Evolutionary conservation across 2,329 filamentous ascomycete species (phyloP), one percentile per base, ranked within the genome.

Genomic region (Botryotinia globosa): DNA sequence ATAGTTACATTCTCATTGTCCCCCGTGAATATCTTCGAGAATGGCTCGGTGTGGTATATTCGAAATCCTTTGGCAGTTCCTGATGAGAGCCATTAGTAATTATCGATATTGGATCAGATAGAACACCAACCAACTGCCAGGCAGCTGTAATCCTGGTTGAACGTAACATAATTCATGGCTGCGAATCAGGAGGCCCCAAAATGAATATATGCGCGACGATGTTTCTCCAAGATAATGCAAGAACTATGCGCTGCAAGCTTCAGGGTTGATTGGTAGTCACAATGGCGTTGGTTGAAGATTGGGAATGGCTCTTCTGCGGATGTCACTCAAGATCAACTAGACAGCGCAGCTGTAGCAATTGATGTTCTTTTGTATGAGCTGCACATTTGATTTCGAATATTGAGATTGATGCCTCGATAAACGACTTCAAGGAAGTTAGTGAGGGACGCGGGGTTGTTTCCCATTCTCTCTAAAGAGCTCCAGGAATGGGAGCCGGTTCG

Each of bases 131-230:
- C 95, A 78, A 99, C 94, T 85, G 95, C 95, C 76, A 99, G 87
- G 83, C 95, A 95, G 87, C 93, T 97, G 85, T 97, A 94, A 86
- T 99, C 96, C 86, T 99, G 96, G 84, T 99, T 99, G 84, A 98
- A 99, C 59, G 95, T 98, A 79, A 99, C 94, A 84, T 97, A 99
- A 84, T 99, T 99, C 85, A 98, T 94, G 66, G 90, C 84, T 90
- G 93, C 93, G 74, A 81, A 39, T 72, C 44, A 20, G 37, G 6
- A 71, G 22, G 12, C 34, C 20, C 12, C 2, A 42, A 39, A 32
- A 18, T 3, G 18, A 58, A 3, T 59, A 32, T 72, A 44, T 45
- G 69, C 62, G 51, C 44, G 34, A 58, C 16, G n/a, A 22, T n/a
- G 4, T 25, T 39, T 59, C 37, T 37, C 65, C 8, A 45, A 32